Base-by-base conservation (phyloP, 179 eudicot genomes). In the Beta macrorhiza region DNA sequence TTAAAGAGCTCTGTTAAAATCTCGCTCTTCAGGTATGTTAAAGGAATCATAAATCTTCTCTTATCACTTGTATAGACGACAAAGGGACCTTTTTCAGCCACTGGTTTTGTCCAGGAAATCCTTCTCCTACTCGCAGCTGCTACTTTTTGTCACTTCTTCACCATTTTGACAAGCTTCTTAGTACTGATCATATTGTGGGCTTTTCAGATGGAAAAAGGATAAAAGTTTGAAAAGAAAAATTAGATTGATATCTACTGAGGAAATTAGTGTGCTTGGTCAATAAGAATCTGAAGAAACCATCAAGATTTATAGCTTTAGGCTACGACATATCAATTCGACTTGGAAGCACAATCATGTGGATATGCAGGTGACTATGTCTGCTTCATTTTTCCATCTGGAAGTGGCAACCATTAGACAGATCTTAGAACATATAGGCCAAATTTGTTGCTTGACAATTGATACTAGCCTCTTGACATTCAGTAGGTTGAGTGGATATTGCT, bases 151-250 rank as follows among this genome's bases (percentile, higher is more conserved):
- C 76, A 72, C 76, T 72, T 62, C 42, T 44, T 80, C 2, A 42
- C 83, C 65, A 42, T 74, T 55, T 42, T 64, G 29, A 74, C 15
- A 63, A 63, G 74, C 29, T 58, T 76, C 70, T 37, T 82, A 42
- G 32, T 85, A 65, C 51, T 78, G 37, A 68, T 67, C 63, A 25
- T 51, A n/a, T 51, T 67, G 17, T 49, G 7, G 3, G 72, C 11
- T 44, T 16, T 25, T 73, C 5, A 5, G 69, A 10, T 65, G 29
- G 8, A 5, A 64, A 20, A 68, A 25, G 25, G 37, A 62, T 14
- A 22, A 16, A 3, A 15, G 15, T 20, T 1, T 11, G 57, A 72
- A 16, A 14, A 5, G 3, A 25, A n/a, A 25, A 52, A 25, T 20
- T 22, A 51, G n/a, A 42, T 52, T 52, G 76, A 17, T 14, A 52